Evolutionary conservation across 1,284 basidiomycete species (phyloP).

Genomic region (Phaffia rhodozyma): DNA sequence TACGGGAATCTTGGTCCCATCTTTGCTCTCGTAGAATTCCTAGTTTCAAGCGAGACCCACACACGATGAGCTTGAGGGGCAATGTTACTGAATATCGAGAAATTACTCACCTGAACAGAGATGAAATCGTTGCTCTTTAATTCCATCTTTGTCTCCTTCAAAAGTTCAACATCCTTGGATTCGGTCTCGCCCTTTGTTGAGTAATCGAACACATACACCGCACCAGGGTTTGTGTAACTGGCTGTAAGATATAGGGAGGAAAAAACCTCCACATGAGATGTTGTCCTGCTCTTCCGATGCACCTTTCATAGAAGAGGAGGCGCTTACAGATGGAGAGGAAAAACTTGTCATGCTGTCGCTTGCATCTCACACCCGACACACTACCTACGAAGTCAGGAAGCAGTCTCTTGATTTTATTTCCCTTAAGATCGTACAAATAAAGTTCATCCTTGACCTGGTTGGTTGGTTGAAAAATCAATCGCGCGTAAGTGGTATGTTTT

Average conservation of each 20-base stretch:
- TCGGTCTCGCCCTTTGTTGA: slow-evolving; percentile 31
- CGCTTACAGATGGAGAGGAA: slow-evolving; percentile 40
- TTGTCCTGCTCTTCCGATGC: too few species aligned
- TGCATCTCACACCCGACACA: slow-evolving; percentile 43
- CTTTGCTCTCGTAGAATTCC: slow-evolving; percentile 66
- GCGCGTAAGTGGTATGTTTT: too few species aligned
- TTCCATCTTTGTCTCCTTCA: slow-evolving; percentile 11
- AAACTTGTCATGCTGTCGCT: slow-evolving; percentile 50
- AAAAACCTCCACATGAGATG: not conserved
- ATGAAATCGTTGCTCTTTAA: slow-evolving; percentile 59
- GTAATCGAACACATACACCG: slow-evolving; percentile 53
- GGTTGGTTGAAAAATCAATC: too few species aligned
- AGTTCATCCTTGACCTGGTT: slow-evolving; percentile 65
- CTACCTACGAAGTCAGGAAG: slow-evolving; percentile 60
- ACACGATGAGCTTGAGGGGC: too few species aligned
- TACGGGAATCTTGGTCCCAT: slow-evolving; percentile 60
- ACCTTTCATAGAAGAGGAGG: slow-evolving; percentile 23
- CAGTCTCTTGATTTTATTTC: slow-evolving; percentile 48
- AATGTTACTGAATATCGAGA: not conserved
- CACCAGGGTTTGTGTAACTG: slow-evolving; percentile 63
- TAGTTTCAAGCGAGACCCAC: slow-evolving; percentile 21
- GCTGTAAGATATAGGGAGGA: slow-evolving; percentile 24
- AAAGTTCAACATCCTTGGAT: slow-evolving; percentile 5
- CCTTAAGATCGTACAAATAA: slow-evolving; percentile 55
- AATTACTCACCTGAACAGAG: slow-evolving; percentile 47